These are phyloP conservation scores for Xerocomellus dryophilus DNA, from an alignment of 768 basidiomycete genomes.

Conservation along the genomic window DNA sequence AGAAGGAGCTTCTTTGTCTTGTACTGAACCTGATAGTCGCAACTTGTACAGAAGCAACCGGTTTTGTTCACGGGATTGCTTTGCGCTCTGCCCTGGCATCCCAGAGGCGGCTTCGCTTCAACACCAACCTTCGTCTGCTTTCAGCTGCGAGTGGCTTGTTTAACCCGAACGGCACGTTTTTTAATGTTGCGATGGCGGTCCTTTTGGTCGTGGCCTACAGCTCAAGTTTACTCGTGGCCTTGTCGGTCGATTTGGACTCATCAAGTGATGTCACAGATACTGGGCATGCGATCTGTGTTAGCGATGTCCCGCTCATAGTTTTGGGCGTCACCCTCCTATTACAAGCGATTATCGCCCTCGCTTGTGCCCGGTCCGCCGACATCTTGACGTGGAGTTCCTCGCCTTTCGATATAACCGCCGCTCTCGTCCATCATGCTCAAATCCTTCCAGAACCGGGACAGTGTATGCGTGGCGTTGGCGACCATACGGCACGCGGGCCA, in stretches of 20 bases:
- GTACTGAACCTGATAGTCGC: constrained; percentile 29
- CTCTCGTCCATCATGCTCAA: constrained; percentile 27
- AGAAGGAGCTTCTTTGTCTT: constrained; percentile 23
- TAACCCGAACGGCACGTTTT: constrained; percentile 24
- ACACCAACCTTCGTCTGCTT: constrained; percentile 31
- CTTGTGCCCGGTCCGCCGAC: constrained; percentile 19
- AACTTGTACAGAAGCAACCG: constrained; percentile 30
- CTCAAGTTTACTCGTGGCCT: constrained; percentile 25
- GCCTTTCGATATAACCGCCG: constrained; percentile 30
- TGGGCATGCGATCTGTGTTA: constrained; percentile 16
- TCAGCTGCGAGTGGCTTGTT: constrained; percentile 18
- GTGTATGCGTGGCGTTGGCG: constrained; percentile 28
- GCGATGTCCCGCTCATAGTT: constrained; percentile 27
- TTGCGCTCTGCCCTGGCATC: constrained; percentile 29
- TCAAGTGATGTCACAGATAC: constrained; percentile 9
- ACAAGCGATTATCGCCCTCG: constrained; percentile 26
- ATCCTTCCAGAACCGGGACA: constrained; percentile 17
- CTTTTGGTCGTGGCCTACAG: constrained; percentile 31
- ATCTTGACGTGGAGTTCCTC: constrained; percentile 35
- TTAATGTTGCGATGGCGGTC: constrained; percentile 24
- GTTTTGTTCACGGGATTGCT: constrained; percentile 27
- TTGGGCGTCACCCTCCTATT: constrained; percentile 24
- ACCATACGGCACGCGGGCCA: constrained; percentile 11
- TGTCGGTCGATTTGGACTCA: constrained; percentile 14
- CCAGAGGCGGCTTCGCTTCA: constrained; percentile 23